phyloP scores from a whole-genome alignment of 1,284 basidiomycete species.

The Apiotrichum mycotoxinovorans region DNA sequence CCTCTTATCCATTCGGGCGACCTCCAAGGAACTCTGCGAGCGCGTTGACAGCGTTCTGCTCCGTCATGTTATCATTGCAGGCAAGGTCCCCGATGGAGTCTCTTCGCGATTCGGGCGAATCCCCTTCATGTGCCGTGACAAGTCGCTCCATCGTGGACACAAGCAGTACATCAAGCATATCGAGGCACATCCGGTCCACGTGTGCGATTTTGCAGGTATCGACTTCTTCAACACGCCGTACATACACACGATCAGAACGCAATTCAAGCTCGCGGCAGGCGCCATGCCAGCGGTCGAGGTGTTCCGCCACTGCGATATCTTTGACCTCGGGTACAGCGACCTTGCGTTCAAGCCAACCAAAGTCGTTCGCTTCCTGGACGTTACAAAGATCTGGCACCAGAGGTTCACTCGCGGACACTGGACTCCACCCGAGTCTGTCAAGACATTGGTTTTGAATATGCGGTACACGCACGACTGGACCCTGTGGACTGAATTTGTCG shows the following conservation, averaged over 20 bases:
- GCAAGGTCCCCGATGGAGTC: not conserved
- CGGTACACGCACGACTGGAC: not conserved
- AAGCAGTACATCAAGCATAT: not conserved
- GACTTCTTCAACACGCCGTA: not conserved
- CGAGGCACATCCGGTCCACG: not conserved
- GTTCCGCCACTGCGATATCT: not conserved
- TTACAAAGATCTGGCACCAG: not conserved
- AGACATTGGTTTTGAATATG: not conserved
- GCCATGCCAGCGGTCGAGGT: not conserved
- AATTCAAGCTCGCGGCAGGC: not conserved
- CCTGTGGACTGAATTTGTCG: not conserved
- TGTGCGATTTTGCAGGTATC: not conserved
- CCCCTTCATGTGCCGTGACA: not conserved
- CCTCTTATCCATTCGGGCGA: not conserved
- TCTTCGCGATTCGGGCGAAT: not conserved
- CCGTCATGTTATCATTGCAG: not conserved
- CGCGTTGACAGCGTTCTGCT: not conserved
- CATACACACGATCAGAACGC: not conserved
- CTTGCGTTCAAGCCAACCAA: not conserved
- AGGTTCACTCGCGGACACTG: not conserved
- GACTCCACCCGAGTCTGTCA: not conserved
- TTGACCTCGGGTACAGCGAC: not conserved
- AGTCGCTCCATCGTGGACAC: not conserved
- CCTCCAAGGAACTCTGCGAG: not conserved
- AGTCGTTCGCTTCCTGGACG: not conserved